These are phyloP conservation scores for Pyricularia sp. DNA, from an alignment of 2,329 filamentous ascomycete genomes.

Conservation along the genomic window DNA sequence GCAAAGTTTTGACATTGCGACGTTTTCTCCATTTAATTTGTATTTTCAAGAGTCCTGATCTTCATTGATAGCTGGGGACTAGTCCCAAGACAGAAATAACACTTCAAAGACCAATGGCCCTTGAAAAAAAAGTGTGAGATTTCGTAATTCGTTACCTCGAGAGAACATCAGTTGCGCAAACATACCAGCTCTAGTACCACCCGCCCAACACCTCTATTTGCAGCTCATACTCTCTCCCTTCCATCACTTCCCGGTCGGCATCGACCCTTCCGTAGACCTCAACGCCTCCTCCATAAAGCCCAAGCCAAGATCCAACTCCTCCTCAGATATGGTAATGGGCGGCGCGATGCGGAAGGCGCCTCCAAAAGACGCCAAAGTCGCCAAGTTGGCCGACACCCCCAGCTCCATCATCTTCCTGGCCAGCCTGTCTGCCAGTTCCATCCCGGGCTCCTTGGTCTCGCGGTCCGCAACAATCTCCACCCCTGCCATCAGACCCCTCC, in stretches of 20 bases:
- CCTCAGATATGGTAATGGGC: constrained; percentile 41
- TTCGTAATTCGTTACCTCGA: background rate
- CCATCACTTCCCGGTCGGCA: background rate
- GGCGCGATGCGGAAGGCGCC: constrained; percentile 47
- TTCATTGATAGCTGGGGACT: too few species aligned
- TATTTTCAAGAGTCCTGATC: too few species aligned
- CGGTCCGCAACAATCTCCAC: constrained; percentile 43
- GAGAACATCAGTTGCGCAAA: background rate
- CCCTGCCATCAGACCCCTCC: constrained; percentile 43
- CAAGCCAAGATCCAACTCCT: constrained; percentile 37
- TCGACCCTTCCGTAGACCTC: constrained; percentile 1
- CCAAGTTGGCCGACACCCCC: constrained; percentile 44
- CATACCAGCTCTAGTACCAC: too few species aligned
- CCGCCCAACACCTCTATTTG: background rate
- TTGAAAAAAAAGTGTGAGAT: background rate
- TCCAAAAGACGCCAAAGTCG: constrained; percentile 38
- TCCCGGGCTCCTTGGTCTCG: constrained; percentile 26
- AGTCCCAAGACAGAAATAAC: too few species aligned
- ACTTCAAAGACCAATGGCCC: background rate
- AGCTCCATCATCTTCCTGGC: constrained; percentile 17
- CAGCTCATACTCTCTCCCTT: background rate
- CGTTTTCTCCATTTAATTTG: too few species aligned
- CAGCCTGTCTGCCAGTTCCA: constrained; percentile 33
- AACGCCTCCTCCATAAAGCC: constrained; percentile 44
- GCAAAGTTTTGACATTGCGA: too few species aligned